Percentiles rank a stretch among this genome's conserved stretches.
Conservation (phyloP, 2,329 filamentous ascomycete genomes). For the Cladosporium sp. region DNA sequence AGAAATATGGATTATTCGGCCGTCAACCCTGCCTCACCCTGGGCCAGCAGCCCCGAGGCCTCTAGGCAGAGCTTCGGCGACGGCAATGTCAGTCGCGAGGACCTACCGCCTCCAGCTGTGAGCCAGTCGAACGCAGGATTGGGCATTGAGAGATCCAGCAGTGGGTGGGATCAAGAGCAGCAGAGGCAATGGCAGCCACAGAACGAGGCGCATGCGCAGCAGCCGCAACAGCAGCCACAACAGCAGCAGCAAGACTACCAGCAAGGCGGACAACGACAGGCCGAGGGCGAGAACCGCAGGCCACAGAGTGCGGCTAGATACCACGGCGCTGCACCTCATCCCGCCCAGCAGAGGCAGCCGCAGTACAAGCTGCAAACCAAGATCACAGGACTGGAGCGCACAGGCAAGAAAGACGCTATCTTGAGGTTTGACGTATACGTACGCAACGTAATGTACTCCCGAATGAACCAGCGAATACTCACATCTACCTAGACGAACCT, state of each 20-base stretch:
- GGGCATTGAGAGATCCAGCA: slow-evolving; percentile 14
- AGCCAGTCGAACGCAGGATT: slow-evolving; percentile 11
- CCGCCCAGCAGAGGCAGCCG: slow-evolving; percentile 37
- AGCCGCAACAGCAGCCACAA: slow-evolving; percentile 41
- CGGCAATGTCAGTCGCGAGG: slow-evolving; percentile 26
- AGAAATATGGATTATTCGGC: slow-evolving; percentile 68
- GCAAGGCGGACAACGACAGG: slow-evolving; percentile 8
- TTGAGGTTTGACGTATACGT: slow-evolving; percentile 96
- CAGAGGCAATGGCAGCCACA: slow-evolving; percentile 35
- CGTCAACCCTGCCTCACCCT: slow-evolving; percentile 60
- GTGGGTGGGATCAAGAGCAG: slow-evolving; percentile 22
- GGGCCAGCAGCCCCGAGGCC: slow-evolving; percentile 61
- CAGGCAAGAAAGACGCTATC: slow-evolving; percentile 92
- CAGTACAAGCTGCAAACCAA: slow-evolving; percentile 80
- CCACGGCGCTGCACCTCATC: slow-evolving; percentile 30
- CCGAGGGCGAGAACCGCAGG: slow-evolving; percentile 30
- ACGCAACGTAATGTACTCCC: slow-evolving; percentile 41
- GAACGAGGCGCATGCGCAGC: slow-evolving; percentile 41
- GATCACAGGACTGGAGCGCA: slow-evolving; percentile 88
- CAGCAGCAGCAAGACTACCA: slow-evolving; percentile 30
- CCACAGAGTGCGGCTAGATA: slow-evolving; percentile 34
- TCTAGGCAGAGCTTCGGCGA: slow-evolving; percentile 49
- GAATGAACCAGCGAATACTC: slow-evolving; percentile 17
- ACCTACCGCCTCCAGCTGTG: slow-evolving; percentile 33
- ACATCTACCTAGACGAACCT: slow-evolving; percentile 78